phyloP scores from a whole-genome alignment of 2,329 filamentous ascomycete species.

The Penicillium brasilianum region DNA sequence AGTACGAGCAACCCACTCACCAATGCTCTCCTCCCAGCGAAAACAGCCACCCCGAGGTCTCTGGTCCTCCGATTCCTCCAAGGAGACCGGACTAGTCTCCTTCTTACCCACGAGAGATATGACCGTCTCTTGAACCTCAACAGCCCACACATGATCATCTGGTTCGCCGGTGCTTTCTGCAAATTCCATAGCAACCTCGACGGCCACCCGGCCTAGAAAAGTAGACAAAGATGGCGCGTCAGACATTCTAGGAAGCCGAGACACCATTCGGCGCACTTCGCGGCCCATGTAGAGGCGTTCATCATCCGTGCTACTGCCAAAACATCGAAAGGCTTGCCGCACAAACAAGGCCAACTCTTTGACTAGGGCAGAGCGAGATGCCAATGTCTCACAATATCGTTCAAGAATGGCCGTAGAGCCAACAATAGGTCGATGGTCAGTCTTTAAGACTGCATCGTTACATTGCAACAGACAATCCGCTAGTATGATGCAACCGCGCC shows the following conservation, averaged over 20 bases:
- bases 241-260: slow-evolving; percentile 30
- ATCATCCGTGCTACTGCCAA: slow-evolving; percentile 31
- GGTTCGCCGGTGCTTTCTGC: slow-evolving; percentile 45
- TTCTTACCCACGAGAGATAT: slow-evolving; percentile 27
- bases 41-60: slow-evolving; percentile 39
- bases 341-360: slow-evolving; percentile 43
- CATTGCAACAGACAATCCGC: slow-evolving; percentile 38
- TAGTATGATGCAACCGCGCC: slow-evolving; percentile 41
- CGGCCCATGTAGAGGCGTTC: slow-evolving; percentile 32
- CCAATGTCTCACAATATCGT: slow-evolving; percentile 36
- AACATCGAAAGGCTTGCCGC: slow-evolving; percentile 42
- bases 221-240: slow-evolving; percentile 31
- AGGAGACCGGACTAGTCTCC: slow-evolving; percentile 15
- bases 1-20: slow-evolving; percentile 61
- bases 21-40: slow-evolving; percentile 62
- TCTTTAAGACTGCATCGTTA: slow-evolving; percentile 25
- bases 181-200: slow-evolving; percentile 48
- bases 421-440: slow-evolving; percentile 16
- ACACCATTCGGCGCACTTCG: slow-evolving; percentile 36
- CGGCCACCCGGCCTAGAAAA: slow-evolving; percentile 42
- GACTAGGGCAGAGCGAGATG: slow-evolving; percentile 37
- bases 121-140: slow-evolving; percentile 44
- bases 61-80: slow-evolving; percentile 21
- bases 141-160: slow-evolving; percentile 47
- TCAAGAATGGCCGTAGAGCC: slow-evolving; percentile 34